Percentiles rank a stretch among this genome's conserved stretches.
These are phyloP conservation scores for Geotrichum cucujoidarum DNA, from an alignment of 1,139 yeast species.

Conservation along the genomic window DNA sequence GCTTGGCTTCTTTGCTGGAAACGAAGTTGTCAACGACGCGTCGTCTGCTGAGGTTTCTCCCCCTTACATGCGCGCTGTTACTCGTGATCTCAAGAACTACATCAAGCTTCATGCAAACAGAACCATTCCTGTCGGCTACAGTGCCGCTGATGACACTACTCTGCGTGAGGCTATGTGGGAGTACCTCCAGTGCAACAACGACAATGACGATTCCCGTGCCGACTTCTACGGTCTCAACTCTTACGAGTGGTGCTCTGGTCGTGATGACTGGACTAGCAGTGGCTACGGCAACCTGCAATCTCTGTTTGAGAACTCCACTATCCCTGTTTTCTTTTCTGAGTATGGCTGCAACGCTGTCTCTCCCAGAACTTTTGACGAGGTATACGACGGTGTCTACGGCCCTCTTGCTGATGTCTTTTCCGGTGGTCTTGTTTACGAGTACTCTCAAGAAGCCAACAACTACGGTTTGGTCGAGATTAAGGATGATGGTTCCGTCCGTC, in stretches of 20 bases:
- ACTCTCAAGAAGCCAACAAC: conserved; percentile 78
- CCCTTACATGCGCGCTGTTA: conserved; percentile 64
- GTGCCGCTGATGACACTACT: conserved; percentile 87
- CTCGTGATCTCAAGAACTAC: conserved; percentile 75
- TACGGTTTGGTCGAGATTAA: conserved; percentile 77
- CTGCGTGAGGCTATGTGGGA: conserved; percentile 72
- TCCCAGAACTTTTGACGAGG: conserved; percentile 81
- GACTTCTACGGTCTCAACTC: conserved; percentile 96
- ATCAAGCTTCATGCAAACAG: conserved; percentile 56
- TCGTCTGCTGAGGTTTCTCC: conserved; percentile 53
- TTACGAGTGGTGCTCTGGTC: conserved; percentile 92
- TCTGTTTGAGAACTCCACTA: conserved; percentile 55
- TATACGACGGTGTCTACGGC: conserved; percentile 41
- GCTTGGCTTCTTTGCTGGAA: conserved; percentile 90
- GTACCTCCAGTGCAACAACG: conserved; percentile 61
- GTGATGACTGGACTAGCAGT: conserved; percentile 47
- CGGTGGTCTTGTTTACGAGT: conserved; percentile 93
- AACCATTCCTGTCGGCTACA: conserved; percentile 83
- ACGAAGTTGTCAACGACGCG: conserved; percentile 81
- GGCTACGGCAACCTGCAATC: conserved; percentile 64
- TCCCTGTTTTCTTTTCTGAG: conserved; percentile 86
- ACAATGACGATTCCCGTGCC: conserved; percentile 52
- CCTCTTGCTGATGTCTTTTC: conserved; percentile 57
- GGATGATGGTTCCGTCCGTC: conserved; percentile 48
- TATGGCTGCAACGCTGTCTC: conserved; percentile 84